phyloP scores from a whole-genome alignment of 1,139 yeast genomes.

The Geotrichum carabidarum region DNA sequence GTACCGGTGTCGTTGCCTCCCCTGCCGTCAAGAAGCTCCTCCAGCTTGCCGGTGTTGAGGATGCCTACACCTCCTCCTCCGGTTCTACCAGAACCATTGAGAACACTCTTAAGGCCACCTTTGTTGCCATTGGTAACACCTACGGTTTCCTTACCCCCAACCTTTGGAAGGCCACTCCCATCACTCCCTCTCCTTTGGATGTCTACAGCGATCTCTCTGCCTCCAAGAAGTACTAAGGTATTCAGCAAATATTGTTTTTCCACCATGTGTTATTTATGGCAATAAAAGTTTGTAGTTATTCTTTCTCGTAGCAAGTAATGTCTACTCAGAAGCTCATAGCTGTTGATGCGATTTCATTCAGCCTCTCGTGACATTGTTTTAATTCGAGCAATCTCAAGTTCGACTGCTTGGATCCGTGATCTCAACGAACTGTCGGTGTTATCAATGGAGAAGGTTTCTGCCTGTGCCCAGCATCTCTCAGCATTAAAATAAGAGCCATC shows the following conservation, averaged over 20 bases:
- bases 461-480: constrained; percentile 5
- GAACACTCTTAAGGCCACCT: constrained; percentile 99
- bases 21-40: constrained; percentile 98
- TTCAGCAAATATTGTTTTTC: not conserved
- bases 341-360: constrained; percentile 26
- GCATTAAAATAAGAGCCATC: not conserved
- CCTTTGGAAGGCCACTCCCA: constrained; percentile 88
- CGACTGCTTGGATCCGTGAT: constrained; percentile 26
- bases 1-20: constrained; percentile 99
- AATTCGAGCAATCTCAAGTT: constrained; percentile 24
- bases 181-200: constrained; percentile 91
- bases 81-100: constrained; percentile 99
- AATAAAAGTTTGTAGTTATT: not conserved
- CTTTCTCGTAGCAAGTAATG: not conserved
- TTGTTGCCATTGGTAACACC: constrained; percentile 99
- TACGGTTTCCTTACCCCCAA: constrained; percentile 99
- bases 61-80: constrained; percentile 96
- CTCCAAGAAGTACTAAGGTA: constrained; percentile 18
- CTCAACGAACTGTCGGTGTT: constrained; percentile 25
- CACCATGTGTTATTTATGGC: not conserved
- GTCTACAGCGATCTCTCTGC: constrained; percentile 50
- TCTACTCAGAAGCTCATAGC: constrained; percentile 25
- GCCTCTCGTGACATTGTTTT: not conserved
- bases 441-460: not conserved
- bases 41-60: constrained; percentile 99